Evolutionary conservation across 1,284 basidiomycete species (phyloP), one percentile per base, ranked within the genome.

Genomic region (Trichosporon coremiiforme): DNA sequence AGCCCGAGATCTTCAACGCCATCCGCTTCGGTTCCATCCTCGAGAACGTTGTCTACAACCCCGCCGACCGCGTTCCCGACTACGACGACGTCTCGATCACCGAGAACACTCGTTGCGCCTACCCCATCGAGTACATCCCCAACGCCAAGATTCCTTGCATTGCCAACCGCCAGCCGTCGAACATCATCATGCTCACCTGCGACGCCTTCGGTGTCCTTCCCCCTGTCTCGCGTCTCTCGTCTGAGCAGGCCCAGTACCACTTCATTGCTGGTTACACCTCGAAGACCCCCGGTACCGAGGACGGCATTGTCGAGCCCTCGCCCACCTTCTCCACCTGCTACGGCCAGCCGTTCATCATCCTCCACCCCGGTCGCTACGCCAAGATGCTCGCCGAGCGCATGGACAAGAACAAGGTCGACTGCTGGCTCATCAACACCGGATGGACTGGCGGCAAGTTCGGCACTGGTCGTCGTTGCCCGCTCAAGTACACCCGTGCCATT

Each of bases 291-390:
- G 96, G 96, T 74, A 99, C 96, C 22, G 96, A 99, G 83, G 96
- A 98, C 80, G 96, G 97, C 83, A 92, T 99, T 64, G 88, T 96
- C 69, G 96, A 98, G 85, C 97, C 96, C 70, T 95, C 96, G 76
- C 97, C 97, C 25, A 99, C 97, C 65, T 99, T 99, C 90, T 98
- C 95, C 33, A 98, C 96, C 45, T 98, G 95, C 85, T 98, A 98
- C 88, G 94, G 93, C 77, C 96, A 97, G 73, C 96, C 97, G 36
- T 99, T 99, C 89, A 97, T 99, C 82, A 92, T 98, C 75, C 92
- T 98, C 71, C 95, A 97, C 86, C 94, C 94, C 67, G 89, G 91
- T 67, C 90, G 94, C 75, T 99, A 99, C 85, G 96, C 96, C 66
- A 88, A 91, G 84, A 99, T 99, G 97, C 88, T 99, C 76, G 94